Percentiles rank a stretch among this genome's conserved stretches.
These are phyloP conservation scores for Davidsoniella virescens DNA, from an alignment of 2,329 filamentous ascomycete species.

Conservation along the genomic window DNA sequence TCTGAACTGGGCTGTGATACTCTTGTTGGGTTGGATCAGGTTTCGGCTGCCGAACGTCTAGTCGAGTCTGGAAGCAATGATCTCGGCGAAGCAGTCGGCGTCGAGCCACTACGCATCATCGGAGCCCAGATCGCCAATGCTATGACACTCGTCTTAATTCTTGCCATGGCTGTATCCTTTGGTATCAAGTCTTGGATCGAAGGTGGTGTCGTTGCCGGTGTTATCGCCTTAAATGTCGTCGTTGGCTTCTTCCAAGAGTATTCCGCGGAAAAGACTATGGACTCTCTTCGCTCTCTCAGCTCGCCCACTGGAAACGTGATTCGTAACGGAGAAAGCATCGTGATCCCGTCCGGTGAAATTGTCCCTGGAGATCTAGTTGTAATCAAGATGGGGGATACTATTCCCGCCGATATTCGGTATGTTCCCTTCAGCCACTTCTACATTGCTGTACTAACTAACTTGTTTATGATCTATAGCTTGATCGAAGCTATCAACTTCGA, in stretches of 20 bases:
- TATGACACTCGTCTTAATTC: slow-evolving; percentile 41
- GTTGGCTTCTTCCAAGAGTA: slow-evolving; percentile 30
- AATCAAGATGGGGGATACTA: slow-evolving; percentile 34
- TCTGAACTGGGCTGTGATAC: slow-evolving; percentile 35
- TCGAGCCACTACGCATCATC: slow-evolving; percentile 41
- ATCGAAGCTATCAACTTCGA: slow-evolving; percentile 44
- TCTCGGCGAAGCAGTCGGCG: slow-evolving; percentile 29
- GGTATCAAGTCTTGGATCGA: slow-evolving; percentile 36
- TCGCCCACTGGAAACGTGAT: slow-evolving; percentile 24
- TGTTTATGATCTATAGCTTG: slow-evolving; percentile 17
- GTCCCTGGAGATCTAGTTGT: slow-evolving; percentile 39
- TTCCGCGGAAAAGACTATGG: slow-evolving; percentile 26
- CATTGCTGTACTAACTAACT: slow-evolving; percentile 20
- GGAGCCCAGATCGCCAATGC: slow-evolving; percentile 41
- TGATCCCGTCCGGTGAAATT: slow-evolving; percentile 22
- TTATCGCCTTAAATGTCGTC: slow-evolving; percentile 35
- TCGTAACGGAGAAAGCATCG: slow-evolving; percentile 21
- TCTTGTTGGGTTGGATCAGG: slow-evolving; percentile 35
- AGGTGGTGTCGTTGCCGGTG: slow-evolving; percentile 32
- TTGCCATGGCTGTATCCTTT: slow-evolving; percentile 40
- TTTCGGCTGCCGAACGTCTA: slow-evolving; percentile 34
- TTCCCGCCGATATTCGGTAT: slow-evolving; percentile 37
- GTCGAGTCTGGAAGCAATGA: slow-evolving; percentile 42
- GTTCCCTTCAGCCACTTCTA: background rate
- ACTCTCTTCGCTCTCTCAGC: slow-evolving; percentile 22